phyloP scores from a whole-genome alignment of 2,329 filamentous ascomycete species.

The Fusarium paranaense region DNA sequence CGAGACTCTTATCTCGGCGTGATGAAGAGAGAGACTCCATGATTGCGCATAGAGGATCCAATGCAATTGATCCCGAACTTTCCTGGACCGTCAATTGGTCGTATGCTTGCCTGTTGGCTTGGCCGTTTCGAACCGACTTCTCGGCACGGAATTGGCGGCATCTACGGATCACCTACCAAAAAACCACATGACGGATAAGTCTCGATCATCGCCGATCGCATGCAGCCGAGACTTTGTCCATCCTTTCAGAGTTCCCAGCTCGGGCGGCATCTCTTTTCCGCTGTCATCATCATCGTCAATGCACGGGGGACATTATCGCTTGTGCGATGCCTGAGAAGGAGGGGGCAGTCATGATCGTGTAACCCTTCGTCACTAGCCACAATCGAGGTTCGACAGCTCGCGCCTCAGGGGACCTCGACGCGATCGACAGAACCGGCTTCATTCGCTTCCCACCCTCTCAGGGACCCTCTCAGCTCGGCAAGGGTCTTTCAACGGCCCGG shows the following conservation, averaged over 20 bases:
- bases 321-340: background rate
- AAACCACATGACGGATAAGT: slow-evolving; percentile 11
- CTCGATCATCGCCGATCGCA: slow-evolving; percentile 33
- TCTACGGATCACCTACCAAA: background rate
- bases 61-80: background rate
- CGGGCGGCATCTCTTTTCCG: slow-evolving; percentile 21
- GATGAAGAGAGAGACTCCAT: background rate
- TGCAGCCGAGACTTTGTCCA: slow-evolving; percentile 10
- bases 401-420: slow-evolving; percentile 30
- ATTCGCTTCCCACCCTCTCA: background rate
- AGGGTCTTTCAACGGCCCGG: slow-evolving; percentile 39
- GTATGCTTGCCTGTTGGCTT: slow-evolving; percentile 4
- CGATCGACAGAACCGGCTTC: slow-evolving; percentile 28
- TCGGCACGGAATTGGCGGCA: slow-evolving; percentile 28
- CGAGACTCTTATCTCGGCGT: background rate
- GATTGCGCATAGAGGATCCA: background rate
- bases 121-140: slow-evolving; percentile 5
- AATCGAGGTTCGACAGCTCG: slow-evolving; percentile 33
- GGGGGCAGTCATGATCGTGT: slow-evolving; percentile 17
- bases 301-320: background rate
- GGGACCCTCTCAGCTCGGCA: slow-evolving; percentile 39
- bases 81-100: background rate
- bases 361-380: slow-evolving; percentile 39
- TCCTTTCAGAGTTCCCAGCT: slow-evolving; percentile 5
- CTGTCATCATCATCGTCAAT: slow-evolving; percentile 9